phyloP scores from a whole-genome alignment of 805 yeast species.

The Zygosaccharomyces siamensis region DNA sequence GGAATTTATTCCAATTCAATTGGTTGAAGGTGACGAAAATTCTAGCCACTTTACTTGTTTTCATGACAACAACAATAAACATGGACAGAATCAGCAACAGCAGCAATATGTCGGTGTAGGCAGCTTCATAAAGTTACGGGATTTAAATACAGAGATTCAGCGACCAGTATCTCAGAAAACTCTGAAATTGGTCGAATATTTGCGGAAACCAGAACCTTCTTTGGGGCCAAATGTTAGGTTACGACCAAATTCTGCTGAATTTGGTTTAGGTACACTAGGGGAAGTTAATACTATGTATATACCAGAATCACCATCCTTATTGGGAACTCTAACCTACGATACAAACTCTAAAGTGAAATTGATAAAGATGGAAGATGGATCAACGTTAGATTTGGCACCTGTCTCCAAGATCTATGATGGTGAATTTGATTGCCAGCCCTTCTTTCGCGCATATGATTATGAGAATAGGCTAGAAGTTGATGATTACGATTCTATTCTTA shows the following conservation, averaged over 20 bases:
- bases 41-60: neutral
- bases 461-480: slow-evolving; percentile 20
- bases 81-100: slow-evolving; percentile 1
- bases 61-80: neutral
- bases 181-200: slow-evolving; percentile 8
- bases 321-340: slow-evolving; percentile 5
- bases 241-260: slow-evolving; percentile 3
- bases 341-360: neutral
- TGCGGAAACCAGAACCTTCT: slow-evolving; percentile 16
- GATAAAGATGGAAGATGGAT: slow-evolving; percentile 2
- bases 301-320: slow-evolving; percentile 14
- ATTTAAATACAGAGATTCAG: slow-evolving; percentile 3
- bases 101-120: slow-evolving; percentile 2
- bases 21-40: slow-evolving; percentile 3
- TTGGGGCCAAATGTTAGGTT: slow-evolving; percentile 1
- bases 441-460: slow-evolving; percentile 18
- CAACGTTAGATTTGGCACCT: slow-evolving; percentile 2
- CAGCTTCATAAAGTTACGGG: slow-evolving; percentile 8
- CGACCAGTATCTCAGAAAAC: slow-evolving; percentile 5
- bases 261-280: slow-evolving; percentile 3
- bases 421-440: slow-evolving; percentile 21
- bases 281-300: slow-evolving; percentile 9
- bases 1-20: neutral
- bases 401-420: slow-evolving; percentile 7
- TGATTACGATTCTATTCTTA: slow-evolving; percentile 21